Base-by-base conservation (phyloP, 2,329 filamentous ascomycete species). In the Lecanicillium sp. region DNA sequence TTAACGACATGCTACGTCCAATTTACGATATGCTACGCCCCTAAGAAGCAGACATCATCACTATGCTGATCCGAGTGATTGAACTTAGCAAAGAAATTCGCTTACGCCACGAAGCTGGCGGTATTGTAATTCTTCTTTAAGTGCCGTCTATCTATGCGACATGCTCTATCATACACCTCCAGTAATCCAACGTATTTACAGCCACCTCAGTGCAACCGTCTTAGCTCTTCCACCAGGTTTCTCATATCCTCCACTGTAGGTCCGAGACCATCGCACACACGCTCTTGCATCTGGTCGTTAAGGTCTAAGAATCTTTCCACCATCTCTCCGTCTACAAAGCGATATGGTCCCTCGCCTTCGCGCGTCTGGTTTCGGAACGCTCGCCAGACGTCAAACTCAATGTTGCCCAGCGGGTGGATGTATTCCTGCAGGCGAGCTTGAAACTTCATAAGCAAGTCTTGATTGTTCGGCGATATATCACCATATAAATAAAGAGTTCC, bases 311-410 rank as follows among this genome's bases (percentile, higher is more conserved):
- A 96, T 37, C 77, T 64, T 62, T 97, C 90, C 11, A 98, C 71
- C 51, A 97, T 68, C 57, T 96, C 90, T 0, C 90, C 92, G 53
- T 98, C 92, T 11, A 98, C 77, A 52, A 97, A 97, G 2, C 90
- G 74, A 53, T 79, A 85, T 0, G 92, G 90, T 29, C 83, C 86
- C 1, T 84, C 80, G 0, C 84, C 85, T 3, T 84, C 80, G 0
- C 77, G 75, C 43, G 84, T 77, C 17, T 77, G 69, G 39, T 79
- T 94, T 44, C 79, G 79, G 64, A 90, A 94, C 0, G 84, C 84
- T n/a, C 92, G 77, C 65, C 86, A 98, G 17, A 72, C 68, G 29
- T 79, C 75, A 58, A 95, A 97, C 1, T 80, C 71, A 35, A 94
- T 75, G 34, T 80, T 67, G 0, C 92, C 92, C 0, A 84, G 75